Evolutionary conservation across 225 moss, liverwort and hornwort genomes (phyloP).

Genomic region (Asterella californica): DNA sequence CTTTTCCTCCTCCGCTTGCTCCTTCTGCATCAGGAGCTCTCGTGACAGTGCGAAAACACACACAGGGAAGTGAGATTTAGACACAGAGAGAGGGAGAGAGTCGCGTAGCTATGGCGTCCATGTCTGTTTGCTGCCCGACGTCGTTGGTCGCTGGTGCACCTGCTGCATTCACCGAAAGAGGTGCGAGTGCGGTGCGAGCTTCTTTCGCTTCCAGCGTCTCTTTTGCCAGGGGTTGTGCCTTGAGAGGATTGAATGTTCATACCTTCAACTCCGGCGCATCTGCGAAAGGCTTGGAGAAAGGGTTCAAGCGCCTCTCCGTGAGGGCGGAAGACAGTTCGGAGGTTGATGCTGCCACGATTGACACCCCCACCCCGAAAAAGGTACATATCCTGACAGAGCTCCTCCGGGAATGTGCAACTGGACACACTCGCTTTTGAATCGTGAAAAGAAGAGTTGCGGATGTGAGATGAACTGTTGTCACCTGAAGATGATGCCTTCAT

Average conservation of each 20-base stretch:
- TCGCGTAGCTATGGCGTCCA: conserved; percentile 14
- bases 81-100: too few species aligned
- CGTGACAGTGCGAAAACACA: not conserved
- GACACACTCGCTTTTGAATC: not conserved
- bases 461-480: not conserved
- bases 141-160: conserved; percentile 4
- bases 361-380: not conserved
- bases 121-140: not conserved
- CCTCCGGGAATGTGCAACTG: not conserved
- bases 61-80: not conserved
- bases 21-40: not conserved
- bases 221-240: conserved; percentile 13
- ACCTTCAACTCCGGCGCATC: not conserved
- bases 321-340: conserved; percentile 12
- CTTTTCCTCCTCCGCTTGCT: not conserved
- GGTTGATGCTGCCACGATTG: not conserved
- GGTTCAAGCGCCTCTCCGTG: conserved; percentile 9
- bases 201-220: conserved; percentile 4
- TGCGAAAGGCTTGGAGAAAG: not conserved
- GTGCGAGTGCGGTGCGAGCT: not conserved
- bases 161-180: not conserved
- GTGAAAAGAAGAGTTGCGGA: not conserved
- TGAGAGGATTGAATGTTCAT: conserved; percentile 7
- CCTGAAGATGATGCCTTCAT: not conserved
- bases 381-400: not conserved